phyloP scores from a whole-genome alignment of 2,329 filamentous ascomycete species.

The Herpotrichia juniperi region DNA sequence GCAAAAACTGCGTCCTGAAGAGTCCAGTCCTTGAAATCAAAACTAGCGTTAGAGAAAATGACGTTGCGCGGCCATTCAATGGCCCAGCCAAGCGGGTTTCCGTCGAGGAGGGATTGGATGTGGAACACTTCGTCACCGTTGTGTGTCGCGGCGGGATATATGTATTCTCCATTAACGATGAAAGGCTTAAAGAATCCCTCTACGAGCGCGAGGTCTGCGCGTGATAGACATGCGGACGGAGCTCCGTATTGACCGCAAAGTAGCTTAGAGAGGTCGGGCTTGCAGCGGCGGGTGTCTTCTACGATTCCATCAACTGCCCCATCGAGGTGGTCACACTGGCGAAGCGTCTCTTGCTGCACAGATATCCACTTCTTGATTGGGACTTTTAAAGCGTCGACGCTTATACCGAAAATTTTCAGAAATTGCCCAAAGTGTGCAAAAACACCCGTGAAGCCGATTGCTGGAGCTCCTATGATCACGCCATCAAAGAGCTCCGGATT shows the following conservation, averaged over 20 bases:
- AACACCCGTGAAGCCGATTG: constrained; percentile 1
- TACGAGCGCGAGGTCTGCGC: constrained; percentile 36
- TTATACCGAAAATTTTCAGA: not conserved
- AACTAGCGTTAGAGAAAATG: constrained; percentile 48
- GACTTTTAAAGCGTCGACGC: constrained; percentile 12
- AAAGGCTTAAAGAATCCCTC: constrained; percentile 6
- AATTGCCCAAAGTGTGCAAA: not conserved
- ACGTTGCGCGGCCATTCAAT: constrained; percentile 51
- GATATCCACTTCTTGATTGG: not conserved
- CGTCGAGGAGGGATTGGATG: constrained; percentile 31
- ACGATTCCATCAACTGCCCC: constrained; percentile 35
- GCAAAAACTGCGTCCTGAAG: constrained; percentile 37
- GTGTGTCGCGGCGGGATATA: constrained; percentile 10
- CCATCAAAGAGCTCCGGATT: constrained; percentile 31
- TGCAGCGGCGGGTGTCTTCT: constrained; percentile 16
- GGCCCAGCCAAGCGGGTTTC: constrained; percentile 23
- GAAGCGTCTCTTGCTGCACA: constrained; percentile 12
- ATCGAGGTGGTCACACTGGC: constrained; percentile 22
- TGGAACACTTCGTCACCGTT: constrained; percentile 11
- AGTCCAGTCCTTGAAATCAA: constrained; percentile 42
- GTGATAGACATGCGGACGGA: constrained; percentile 29
- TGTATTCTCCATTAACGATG: constrained; percentile 6
- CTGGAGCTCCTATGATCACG: constrained; percentile 27
- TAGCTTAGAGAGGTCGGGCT: constrained; percentile 17
- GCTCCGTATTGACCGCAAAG: constrained; percentile 10